phyloP scores from a whole-genome alignment of 2,329 filamentous ascomycete genomes.

The Ceratocystis variospora region DNA sequence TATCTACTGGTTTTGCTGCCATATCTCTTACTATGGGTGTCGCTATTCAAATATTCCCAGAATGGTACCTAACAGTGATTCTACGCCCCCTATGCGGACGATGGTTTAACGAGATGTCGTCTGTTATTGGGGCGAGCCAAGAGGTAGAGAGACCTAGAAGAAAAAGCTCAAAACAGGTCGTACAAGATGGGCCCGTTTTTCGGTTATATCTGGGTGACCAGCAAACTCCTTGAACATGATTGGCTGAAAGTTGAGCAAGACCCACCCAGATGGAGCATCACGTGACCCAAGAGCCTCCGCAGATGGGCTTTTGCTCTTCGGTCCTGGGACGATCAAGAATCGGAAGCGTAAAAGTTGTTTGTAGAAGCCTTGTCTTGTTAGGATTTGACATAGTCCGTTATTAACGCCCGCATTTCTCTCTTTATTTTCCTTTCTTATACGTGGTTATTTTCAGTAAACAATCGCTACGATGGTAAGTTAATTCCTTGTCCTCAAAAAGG shows the following conservation, averaged over 20 bases:
- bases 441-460: constrained; percentile 11
- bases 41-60: constrained; percentile 59
- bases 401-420: background rate
- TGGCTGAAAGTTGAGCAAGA: background rate
- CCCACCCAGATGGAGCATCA: background rate
- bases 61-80: constrained; percentile 25
- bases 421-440: background rate
- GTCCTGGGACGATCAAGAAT: constrained; percentile 13
- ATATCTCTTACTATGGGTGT: constrained; percentile 64
- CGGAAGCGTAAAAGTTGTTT: constrained; percentile 10
- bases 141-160: background rate
- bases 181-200: background rate
- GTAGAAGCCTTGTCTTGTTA: constrained; percentile 9
- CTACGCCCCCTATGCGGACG: constrained; percentile 14
- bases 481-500: constrained; percentile 25
- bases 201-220: background rate
- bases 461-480: constrained; percentile 14
- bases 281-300: constrained; percentile 3
- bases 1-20: constrained; percentile 62
- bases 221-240: background rate
- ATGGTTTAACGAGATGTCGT: constrained; percentile 7
- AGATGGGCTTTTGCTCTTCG: constrained; percentile 4
- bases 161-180: background rate
- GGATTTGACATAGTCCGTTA: background rate
- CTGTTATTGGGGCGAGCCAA: too few relatives aligned